Evolutionary conservation across 805 yeast genomes (phyloP), one percentile per base, ranked within the genome.

Genomic region (Komagataella mondaviorum): DNA sequence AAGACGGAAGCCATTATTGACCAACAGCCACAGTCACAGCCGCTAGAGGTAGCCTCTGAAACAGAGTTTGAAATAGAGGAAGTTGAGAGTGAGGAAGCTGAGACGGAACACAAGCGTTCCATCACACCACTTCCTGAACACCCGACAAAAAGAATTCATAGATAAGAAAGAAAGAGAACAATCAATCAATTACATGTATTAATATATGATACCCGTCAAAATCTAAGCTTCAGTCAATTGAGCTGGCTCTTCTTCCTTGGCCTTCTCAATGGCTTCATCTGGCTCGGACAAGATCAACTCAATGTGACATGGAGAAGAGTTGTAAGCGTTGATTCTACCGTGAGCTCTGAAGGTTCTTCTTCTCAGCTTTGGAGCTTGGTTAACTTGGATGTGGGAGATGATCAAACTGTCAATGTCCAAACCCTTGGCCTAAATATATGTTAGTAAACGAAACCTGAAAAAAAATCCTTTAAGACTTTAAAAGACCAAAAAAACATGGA

Each of bases 321-420:
- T 95, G 93, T 89, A 93, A 69, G 96, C 96, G 80, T 91, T 93
- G 74, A 89, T 88, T 85, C 99, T 93, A 87, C 99, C 99, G 85
- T 91, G 98, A 69, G 99, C 99, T 85, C 99, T 90, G 96, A 80
- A 93, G 71, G 99, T 93, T 81, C 99, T 89, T 83, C 99, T 91
- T 84, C 98, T 93, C 81, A 88, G 95, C 80, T 89, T 89, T 79
- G 99, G 99, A 69, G 99, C 99, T 76, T 89, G 96, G 95, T 93
- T 93, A 71, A 91, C 99, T 83, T 93, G 99, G 73, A 93, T 91
- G 87, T 93, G 98, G 65, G 95, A 84, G 70, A 93, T 82, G 78
- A 85, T 85, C 72, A 93, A 86, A 74, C 86, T 88, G 66, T 95
- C 80, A 67, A 86, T 81, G 74, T 93, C 97, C 77, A 93, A 88